phyloP scores from a whole-genome alignment of 2,329 filamentous ascomycete species.

The Metarhizium humberi region DNA sequence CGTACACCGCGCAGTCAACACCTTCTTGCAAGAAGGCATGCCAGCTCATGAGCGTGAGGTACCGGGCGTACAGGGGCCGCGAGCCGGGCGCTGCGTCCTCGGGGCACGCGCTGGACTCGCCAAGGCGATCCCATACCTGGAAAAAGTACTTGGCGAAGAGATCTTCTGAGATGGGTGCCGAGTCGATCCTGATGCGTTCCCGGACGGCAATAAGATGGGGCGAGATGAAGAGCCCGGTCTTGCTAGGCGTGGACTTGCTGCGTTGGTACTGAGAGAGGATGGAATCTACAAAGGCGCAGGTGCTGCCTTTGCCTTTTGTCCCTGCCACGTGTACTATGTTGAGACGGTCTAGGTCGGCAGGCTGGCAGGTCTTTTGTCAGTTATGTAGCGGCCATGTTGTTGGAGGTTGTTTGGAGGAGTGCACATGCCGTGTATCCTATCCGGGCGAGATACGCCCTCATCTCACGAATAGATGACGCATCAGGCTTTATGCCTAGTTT shows the following conservation, averaged over 20 bases:
- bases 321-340: constrained; percentile 64
- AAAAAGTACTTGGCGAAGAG: constrained; percentile 59
- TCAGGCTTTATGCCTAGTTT: constrained; percentile 67
- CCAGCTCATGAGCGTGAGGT: constrained; percentile 56
- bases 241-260: constrained; percentile 22
- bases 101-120: constrained; percentile 21
- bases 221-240: constrained; percentile 57
- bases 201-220: constrained; percentile 60
- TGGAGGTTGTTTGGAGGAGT: neutral
- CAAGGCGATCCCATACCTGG: constrained; percentile 53
- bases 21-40: constrained; percentile 57
- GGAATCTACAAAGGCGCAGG: constrained; percentile 57
- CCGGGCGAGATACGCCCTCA: constrained; percentile 65
- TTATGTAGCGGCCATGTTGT: neutral
- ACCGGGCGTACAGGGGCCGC: constrained; percentile 50
- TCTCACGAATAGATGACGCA: constrained; percentile 62
- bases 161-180: constrained; percentile 44
- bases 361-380: constrained; percentile 12
- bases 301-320: constrained; percentile 70
- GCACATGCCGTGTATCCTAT: constrained; percentile 60
- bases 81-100: constrained; percentile 26
- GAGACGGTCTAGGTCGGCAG: constrained; percentile 44
- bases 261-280: constrained; percentile 46
- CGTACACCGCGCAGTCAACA: constrained; percentile 54
- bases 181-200: constrained; percentile 57